Base-by-base conservation (phyloP, 805 yeast species). In the Kuraishia floccosa region DNA sequence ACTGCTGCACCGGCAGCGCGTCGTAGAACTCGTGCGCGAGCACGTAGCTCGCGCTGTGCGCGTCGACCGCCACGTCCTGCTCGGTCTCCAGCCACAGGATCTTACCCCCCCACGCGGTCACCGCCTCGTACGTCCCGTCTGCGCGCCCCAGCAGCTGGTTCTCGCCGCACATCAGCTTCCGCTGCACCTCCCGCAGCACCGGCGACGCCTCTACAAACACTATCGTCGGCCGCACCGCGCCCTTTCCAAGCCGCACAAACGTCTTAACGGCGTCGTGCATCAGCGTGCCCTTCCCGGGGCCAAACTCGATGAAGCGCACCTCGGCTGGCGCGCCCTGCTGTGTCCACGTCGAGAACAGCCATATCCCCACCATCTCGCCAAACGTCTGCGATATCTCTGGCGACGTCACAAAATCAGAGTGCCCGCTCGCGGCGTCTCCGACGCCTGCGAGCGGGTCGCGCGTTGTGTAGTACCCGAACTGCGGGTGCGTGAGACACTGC, bases 1-100 rank as follows among this genome's bases (percentile, higher is more conserved):
- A 83, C 39, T 76, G 68, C 39, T 77, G 74, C 16, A 84, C 74
- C 0, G 94, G 94, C 34, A 84, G 56, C 0, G 94, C 94, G 52
- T 84, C 94, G 46, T 78, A 84, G 44, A 84, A 84, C 50, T 84
- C 94, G 47, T 84, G 94, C 0, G 93, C 91, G 32, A 84, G 49
- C 4, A 81, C 60, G 46, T 71, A 83, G 36, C 80, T 78, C 26
- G 82, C 46, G 18, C 42, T 45, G 6, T 34, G 34, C 2, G 42
- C 49, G 6, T 22, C 31, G 4, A 15, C 14, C 7, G 21, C 7
- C 4, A 68, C 50, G 35, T 71, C 76, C 28, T 61, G 58, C 37
- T 70, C 76, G 6, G 75, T 76, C 34, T 71, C 72, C 3, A 68
- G 60, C 83, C 83, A 76, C n/a, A 49, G 52, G 3, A 83, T 55